A percentile compares a stretch with the other conserved stretches of the same genome.
These are phyloP conservation scores for Fusarium fracticaudum DNA, from an alignment of 2,329 filamentous ascomycete genomes.

Conservation along the genomic window DNA sequence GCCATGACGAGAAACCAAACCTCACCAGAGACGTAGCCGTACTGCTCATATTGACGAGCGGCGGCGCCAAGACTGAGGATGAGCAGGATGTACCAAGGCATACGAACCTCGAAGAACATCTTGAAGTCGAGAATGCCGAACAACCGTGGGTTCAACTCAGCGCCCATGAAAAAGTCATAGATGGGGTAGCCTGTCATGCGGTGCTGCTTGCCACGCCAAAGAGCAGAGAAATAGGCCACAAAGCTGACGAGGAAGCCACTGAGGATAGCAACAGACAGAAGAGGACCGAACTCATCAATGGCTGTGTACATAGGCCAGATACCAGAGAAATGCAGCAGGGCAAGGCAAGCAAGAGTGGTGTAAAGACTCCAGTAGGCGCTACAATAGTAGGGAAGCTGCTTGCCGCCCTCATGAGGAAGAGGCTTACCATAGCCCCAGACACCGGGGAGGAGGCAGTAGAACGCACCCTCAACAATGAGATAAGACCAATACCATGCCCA, in stretches of 20 bases:
- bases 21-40: conserved; percentile 88
- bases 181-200: conserved; percentile 89
- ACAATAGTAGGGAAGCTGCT: conserved; percentile 94
- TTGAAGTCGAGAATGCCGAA: conserved; percentile 91
- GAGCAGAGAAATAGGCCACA: conserved; percentile 86
- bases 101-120: conserved; percentile 95
- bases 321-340: conserved; percentile 81
- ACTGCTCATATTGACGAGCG: conserved; percentile 82
- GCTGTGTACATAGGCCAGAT: conserved; percentile 90
- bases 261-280: conserved; percentile 92
- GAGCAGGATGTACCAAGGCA: conserved; percentile 92
- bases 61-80: conserved; percentile 80
- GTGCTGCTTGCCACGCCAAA: conserved; percentile 82
- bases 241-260: conserved; percentile 87
- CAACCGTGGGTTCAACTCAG: conserved; percentile 88
- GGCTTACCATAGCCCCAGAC: conserved; percentile 90
- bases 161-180: conserved; percentile 95
- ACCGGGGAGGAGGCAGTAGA: conserved; percentile 88
- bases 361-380: conserved; percentile 90
- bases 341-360: conserved; percentile 77
- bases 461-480: conserved; percentile 82
- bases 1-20: conserved; percentile 87
- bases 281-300: conserved; percentile 92
- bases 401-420: conserved; percentile 80
- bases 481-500: conserved; percentile 97